These are phyloP conservation scores for Trichoderma asperelloides DNA, from an alignment of 495 filamentous ascomycete species.

Conservation along the genomic window DNA sequence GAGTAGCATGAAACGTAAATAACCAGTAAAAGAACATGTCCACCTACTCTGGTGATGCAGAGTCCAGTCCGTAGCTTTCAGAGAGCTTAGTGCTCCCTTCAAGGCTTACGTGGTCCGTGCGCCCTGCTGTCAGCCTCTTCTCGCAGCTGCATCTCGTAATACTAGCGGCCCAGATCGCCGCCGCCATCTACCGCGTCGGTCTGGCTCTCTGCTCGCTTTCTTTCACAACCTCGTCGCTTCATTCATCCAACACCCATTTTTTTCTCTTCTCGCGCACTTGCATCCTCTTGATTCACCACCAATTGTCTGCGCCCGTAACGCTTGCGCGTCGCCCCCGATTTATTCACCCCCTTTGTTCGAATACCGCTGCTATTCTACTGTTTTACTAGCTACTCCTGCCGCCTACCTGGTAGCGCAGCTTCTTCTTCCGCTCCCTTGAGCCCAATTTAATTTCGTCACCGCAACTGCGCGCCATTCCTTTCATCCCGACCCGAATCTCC, in stretches of 20 bases:
- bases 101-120: constrained; percentile 1
- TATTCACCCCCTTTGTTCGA: not conserved
- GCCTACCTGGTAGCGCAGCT: not conserved
- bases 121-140: not conserved
- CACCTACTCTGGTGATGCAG: too few relatives aligned
- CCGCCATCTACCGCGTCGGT: not conserved
- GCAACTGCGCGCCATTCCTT: not conserved
- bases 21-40: too few relatives aligned
- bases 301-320: not conserved
- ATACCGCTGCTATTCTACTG: too few relatives aligned
- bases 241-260: not conserved
- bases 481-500: not conserved
- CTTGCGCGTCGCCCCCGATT: not conserved
- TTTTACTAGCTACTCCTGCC: too few relatives aligned
- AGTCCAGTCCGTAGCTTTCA: too few relatives aligned
- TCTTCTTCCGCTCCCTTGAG: not conserved
- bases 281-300: not conserved
- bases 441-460: not conserved
- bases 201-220: not conserved
- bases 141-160: not conserved
- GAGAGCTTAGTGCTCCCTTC: not conserved
- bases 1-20: too few relatives aligned
- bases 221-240: not conserved
- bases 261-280: not conserved
- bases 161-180: constrained; percentile 2